Conservation (phyloP, 2,329 filamentous ascomycete species). For the Monilinia polystroma region DNA sequence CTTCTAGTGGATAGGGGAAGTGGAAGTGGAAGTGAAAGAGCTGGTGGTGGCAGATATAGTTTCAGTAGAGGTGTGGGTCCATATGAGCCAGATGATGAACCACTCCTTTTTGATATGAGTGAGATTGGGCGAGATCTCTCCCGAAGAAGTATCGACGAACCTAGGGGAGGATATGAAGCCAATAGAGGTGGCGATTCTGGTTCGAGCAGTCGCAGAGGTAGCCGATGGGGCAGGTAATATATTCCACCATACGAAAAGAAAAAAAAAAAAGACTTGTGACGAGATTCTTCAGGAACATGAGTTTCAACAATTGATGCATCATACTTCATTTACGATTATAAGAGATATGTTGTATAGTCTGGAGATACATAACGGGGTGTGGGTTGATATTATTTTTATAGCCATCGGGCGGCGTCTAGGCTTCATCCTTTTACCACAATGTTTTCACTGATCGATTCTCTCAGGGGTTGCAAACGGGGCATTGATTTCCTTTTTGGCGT, state of each 20-base stretch:
- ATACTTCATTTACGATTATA: constrained; percentile 33
- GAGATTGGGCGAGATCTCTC: constrained; percentile 61
- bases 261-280: constrained; percentile 14
- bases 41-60: constrained; percentile 44
- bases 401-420: constrained; percentile 25
- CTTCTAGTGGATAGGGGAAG: constrained; percentile 38
- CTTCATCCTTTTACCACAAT: constrained; percentile 16
- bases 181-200: constrained; percentile 37
- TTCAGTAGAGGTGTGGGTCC: constrained; percentile 45
- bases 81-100: constrained; percentile 63
- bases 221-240: constrained; percentile 36
- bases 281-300: constrained; percentile 25
- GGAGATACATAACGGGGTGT: constrained; percentile 26
- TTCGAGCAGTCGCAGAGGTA: constrained; percentile 37
- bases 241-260: constrained; percentile 23
- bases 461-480: not conserved
- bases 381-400: constrained; percentile 20
- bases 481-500: constrained; percentile 13
- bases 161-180: constrained; percentile 32
- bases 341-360: constrained; percentile 29
- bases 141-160: constrained; percentile 58
- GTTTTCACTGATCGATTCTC: constrained; percentile 23
- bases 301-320: constrained; percentile 34
- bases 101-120: constrained; percentile 70
- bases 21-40: constrained; percentile 42